Conservation (phyloP, 2,329 filamentous ascomycete genomes). For the Tolypocladium album region DNA sequence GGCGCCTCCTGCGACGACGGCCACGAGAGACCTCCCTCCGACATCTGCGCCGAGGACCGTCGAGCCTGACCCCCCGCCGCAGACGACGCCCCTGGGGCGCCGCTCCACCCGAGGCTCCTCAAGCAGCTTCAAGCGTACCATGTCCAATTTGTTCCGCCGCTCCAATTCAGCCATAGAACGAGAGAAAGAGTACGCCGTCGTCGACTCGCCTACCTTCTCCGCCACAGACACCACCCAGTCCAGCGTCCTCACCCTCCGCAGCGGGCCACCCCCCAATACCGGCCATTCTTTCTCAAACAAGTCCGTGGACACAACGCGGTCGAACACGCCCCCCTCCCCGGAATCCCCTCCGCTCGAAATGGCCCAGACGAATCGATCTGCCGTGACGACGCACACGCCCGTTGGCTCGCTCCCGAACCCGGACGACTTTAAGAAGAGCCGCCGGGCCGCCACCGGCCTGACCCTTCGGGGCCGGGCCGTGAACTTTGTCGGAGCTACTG, state of each 20-base stretch:
- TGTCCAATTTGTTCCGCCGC: slow-evolving; percentile 38
- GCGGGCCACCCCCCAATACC: slow-evolving; percentile 13
- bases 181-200: slow-evolving; percentile 11
- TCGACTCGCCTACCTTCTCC: slow-evolving; percentile 4
- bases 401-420: slow-evolving; percentile 26
- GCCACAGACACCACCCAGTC: slow-evolving; percentile 11
- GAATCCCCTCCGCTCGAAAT: slow-evolving; percentile 32
- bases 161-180: slow-evolving; percentile 23
- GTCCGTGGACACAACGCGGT: slow-evolving; percentile 33
- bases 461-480: slow-evolving; percentile 35
- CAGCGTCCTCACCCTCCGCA: slow-evolving; percentile 16
- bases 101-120: slow-evolving; percentile 31
- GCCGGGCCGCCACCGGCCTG: slow-evolving; percentile 39
- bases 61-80: slow-evolving; percentile 12
- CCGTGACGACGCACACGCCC: slow-evolving; percentile 8
- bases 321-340: slow-evolving; percentile 40
- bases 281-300: slow-evolving; percentile 35
- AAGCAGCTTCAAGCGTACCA: slow-evolving; percentile 36
- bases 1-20: background rate
- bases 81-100: slow-evolving; percentile 21
- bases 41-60: slow-evolving; percentile 11
- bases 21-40: background rate
- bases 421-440: slow-evolving; percentile 39
- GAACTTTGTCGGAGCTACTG: slow-evolving; percentile 30
- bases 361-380: slow-evolving; percentile 15